Evolutionary conservation across 768 basidiomycete genomes (phyloP), one percentile per base, ranked within the genome.

Genomic region (Psilocybe cyanescens): DNA sequence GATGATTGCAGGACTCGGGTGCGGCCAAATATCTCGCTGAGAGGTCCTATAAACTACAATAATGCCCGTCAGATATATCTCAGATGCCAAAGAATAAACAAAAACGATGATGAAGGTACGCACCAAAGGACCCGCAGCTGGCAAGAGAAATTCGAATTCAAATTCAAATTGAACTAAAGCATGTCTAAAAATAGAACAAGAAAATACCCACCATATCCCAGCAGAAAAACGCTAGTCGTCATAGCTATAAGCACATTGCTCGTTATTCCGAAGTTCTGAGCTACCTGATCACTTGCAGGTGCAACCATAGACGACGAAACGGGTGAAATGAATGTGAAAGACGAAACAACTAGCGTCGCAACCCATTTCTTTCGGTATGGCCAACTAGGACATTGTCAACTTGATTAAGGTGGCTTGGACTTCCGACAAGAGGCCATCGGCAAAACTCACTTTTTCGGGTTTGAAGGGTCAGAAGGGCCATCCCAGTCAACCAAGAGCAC

Each of bases 271-370:
- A 92, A 87, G 19, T 84, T 71, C 2, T 69, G 58, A 14, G 78
- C 86, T 0, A 93, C 66, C 55, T 85, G 79, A 3, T 65, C 61
- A 0, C 79, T 75, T 0, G 90, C 90, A 0, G 90, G 90, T 0
- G 91, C 87, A 1, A 91, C 76, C 86, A 91, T 91, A 3, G 89
- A 83, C 2, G 91, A 93, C 0, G 90, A 86, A 0, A 91, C 77
- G 0, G 90, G 88, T 5, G 78, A 79, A 31, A 90, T 88, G 68
- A 90, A 88, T 0, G 89, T 87, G 69, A 89, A 91, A 0, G 79
- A 76, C 0, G 89, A 89, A 0, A 90, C 84, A 28, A 89, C 79
- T 11, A 81, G 65, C 0, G 87, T 89, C 0, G 84, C 84, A 0
- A 78, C 81, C 89, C 88, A 90, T 78, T 88, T 90, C 65, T 75